Conservation (phyloP, 192 early-diverging fungal species). For the Coemansia sp. region DNA sequence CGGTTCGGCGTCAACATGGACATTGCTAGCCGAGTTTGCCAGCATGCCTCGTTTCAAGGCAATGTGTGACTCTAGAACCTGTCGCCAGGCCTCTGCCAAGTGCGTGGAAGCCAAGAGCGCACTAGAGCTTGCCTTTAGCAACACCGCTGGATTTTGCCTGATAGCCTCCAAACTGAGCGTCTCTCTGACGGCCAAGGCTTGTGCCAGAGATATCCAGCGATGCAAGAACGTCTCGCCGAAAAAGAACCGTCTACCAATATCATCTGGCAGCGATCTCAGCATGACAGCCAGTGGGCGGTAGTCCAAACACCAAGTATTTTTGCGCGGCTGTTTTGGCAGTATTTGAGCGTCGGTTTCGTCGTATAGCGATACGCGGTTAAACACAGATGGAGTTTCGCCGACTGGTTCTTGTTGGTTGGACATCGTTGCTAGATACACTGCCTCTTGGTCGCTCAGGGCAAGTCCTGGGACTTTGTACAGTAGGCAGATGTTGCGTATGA, state of each 20-base stretch:
- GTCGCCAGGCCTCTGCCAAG: constrained; percentile 35
- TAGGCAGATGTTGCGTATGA: constrained; percentile 52
- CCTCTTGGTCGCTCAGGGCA: constrained; percentile 27
- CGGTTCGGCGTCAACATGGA: background rate
- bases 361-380: constrained; percentile 29
- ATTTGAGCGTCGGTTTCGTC: background rate
- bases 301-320: constrained; percentile 38
- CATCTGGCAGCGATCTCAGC: constrained; percentile 49
- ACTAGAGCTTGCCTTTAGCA: background rate
- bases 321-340: constrained; percentile 13
- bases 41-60: constrained; percentile 32
- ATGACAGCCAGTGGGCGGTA: constrained; percentile 41
- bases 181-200: constrained; percentile 43
- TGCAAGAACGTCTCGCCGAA: constrained; percentile 54
- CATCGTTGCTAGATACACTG: background rate
- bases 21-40: background rate
- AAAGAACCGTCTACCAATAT: constrained; percentile 45
- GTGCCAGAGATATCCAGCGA: constrained; percentile 50
- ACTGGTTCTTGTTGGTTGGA: background rate
- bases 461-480: constrained; percentile 43
- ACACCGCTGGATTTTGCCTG: background rate
- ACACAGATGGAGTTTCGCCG: background rate
- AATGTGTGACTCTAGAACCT: constrained; percentile 38
- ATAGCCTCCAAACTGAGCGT: constrained; percentile 15
- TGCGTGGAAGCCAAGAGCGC: constrained; percentile 27